These are phyloP conservation scores for Blastomyces gilchristii DNA, from an alignment of 2,329 filamentous ascomycete species.

Conservation along the genomic window DNA sequence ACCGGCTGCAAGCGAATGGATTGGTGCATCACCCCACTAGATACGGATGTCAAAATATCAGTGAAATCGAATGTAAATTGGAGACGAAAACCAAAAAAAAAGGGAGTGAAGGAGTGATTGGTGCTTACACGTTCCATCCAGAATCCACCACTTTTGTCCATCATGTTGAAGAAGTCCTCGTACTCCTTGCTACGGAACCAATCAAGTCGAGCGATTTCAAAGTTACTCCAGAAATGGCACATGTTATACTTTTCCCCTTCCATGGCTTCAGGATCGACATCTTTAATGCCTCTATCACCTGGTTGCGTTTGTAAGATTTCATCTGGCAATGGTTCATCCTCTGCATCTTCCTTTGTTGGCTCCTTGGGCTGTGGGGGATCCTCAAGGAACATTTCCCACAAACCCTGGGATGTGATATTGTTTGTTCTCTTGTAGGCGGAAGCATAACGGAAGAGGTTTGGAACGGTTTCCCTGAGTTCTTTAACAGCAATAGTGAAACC, in stretches of 20 bases:
- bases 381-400: slow-evolving; percentile 99
- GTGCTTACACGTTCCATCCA: slow-evolving; percentile 89
- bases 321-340: slow-evolving; percentile 63
- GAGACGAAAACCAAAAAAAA: neutral
- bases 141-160: slow-evolving; percentile 95
- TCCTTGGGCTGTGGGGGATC: slow-evolving; percentile 48
- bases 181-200: slow-evolving; percentile 98
- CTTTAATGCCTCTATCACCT: slow-evolving; percentile 57
- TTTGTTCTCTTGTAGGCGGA: slow-evolving; percentile 91
- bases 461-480: slow-evolving; percentile 92
- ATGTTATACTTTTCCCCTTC: slow-evolving; percentile 98
- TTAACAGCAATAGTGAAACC: slow-evolving; percentile 98
- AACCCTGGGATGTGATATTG: slow-evolving; percentile 77
- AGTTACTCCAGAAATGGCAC: slow-evolving; percentile 99
- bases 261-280: slow-evolving; percentile 87
- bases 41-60: neutral
- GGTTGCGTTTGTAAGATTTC: slow-evolving; percentile 71
- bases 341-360: slow-evolving; percentile 35
- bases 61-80: neutral
- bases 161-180: slow-evolving; percentile 96
- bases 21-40: slow-evolving; percentile 96
- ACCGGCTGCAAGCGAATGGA: slow-evolving; percentile 92
- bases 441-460: slow-evolving; percentile 98
- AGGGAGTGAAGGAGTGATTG: neutral
- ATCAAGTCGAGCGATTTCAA: slow-evolving; percentile 87